Base-by-base conservation (phyloP, 2,329 filamentous ascomycete genomes). In the Pyrenochaeta sp. region DNA sequence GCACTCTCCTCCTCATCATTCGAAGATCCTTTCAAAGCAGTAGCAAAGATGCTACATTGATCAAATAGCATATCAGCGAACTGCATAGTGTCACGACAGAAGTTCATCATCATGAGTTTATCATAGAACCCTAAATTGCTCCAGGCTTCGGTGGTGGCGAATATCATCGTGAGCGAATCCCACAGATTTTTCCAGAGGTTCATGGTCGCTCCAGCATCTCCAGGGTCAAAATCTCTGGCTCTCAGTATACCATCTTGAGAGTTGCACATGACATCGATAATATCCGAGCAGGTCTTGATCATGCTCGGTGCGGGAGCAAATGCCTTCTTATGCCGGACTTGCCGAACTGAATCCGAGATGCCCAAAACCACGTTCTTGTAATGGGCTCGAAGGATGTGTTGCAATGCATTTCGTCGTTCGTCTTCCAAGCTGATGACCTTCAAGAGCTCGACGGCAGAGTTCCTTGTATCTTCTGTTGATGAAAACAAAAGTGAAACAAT, bases 51-150 rank as follows among this genome's bases (percentile, higher is more conserved):
- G 50, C 88, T 89, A 74, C 96, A 95, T 67, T 97, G 89, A 40
- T 91, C 89, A 72, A 98, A 91, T 1, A 97, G 84, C 36, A 86
- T 85, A 71, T 96, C 91, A 0, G 94, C 93, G 72, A 97, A 91
- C 69, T 98, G 92, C 87, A 99, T 99, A 13, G 91, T 91, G 72
- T 97, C 92, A 65, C 95, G 89, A 73, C 93, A 97, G 71, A 98
- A 97, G 56, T 97, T 89, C 69, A 93, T 90, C 91, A 99, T 93
- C 52, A 87, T 83, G 22, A 83, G 79, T 73, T 92, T 95, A 32
- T 75, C 65, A 50, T 94, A 89, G 57, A 91, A 87, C 3, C 85
- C 85, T 13, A 86, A 81, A 45, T 79, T 78, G 63, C 92, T 92
- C 95, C 95, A 99, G 10, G 82, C 81, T 72, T 97, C 93, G 2